Conservation (phyloP, 257 asterid genomes). For the Buddleja alternifolia region DNA sequence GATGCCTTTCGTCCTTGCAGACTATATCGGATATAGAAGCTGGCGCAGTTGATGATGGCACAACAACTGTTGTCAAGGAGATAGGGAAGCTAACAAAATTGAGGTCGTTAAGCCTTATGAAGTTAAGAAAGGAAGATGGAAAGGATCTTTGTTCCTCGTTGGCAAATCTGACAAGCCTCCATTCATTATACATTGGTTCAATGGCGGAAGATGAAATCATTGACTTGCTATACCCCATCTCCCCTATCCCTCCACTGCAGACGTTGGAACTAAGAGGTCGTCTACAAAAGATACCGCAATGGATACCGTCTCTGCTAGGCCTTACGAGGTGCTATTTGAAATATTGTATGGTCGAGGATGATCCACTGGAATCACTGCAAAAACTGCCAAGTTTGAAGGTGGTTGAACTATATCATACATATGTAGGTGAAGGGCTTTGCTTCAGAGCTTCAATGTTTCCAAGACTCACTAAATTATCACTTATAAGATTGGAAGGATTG, state of each 20-base stretch:
- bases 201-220: not conserved
- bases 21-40: slow-evolving; percentile 11
- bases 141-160: slow-evolving; percentile 32
- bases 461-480: not conserved
- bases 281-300: slow-evolving; percentile 20
- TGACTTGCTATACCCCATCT: not conserved
- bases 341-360: not conserved
- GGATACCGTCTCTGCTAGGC: slow-evolving; percentile 27
- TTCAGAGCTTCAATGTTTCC: slow-evolving; percentile 22
- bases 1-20: slow-evolving; percentile 18
- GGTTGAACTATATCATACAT: not conserved
- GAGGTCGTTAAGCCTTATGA: slow-evolving; percentile 19
- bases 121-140: slow-evolving; percentile 32
- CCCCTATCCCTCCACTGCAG: not conserved
- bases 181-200: not conserved
- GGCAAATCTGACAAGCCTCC: slow-evolving; percentile 24
- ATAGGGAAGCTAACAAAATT: slow-evolving; percentile 30
- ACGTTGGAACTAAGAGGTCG: not conserved
- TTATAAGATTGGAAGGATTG: not conserved
- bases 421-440: slow-evolving; percentile 22
- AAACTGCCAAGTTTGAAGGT: slow-evolving; percentile 17
- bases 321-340: not conserved
- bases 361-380: slow-evolving; percentile 22
- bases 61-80: slow-evolving; percentile 1
- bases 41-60: too few relatives aligned